Conservation (phyloP, 768 basidiomycete genomes). For the Lactifluus piperatus region DNA sequence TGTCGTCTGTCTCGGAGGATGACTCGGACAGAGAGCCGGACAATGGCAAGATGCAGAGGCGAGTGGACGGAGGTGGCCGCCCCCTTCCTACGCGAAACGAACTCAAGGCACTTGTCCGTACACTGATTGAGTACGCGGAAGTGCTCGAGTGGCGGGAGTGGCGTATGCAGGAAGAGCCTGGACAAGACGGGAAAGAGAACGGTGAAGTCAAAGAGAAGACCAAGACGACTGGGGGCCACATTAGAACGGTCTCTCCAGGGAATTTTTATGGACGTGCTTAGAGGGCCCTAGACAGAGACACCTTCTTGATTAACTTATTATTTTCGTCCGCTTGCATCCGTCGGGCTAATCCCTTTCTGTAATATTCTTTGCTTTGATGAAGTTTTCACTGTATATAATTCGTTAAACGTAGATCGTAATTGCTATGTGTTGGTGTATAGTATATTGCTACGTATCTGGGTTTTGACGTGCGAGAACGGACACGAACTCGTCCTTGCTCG, state of each 20-base stretch:
- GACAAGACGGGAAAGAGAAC: constrained; percentile 1
- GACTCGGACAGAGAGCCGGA: constrained; percentile 20
- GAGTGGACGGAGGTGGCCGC: constrained; percentile 9
- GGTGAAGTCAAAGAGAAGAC: constrained; percentile 4
- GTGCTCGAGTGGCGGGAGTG: constrained; percentile 50
- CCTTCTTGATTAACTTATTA: background rate
- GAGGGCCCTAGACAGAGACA: background rate
- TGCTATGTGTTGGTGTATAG: background rate
- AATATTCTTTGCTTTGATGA: background rate
- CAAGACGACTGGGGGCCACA: background rate
- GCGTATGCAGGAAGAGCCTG: constrained; percentile 26
- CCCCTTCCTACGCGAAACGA: constrained; percentile 27
- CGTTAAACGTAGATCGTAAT: background rate
- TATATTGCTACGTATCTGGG: background rate
- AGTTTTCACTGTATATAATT: constrained; percentile 9
- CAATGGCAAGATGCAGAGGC: constrained; percentile 7
- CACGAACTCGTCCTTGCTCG: constrained; percentile 42
- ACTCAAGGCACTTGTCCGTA: constrained; percentile 39
- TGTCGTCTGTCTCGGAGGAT: constrained; percentile 17
- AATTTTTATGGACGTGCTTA: constrained; percentile 7
- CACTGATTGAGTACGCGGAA: constrained; percentile 50
- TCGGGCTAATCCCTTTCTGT: constrained; percentile 1
- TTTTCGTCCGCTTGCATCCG: background rate
- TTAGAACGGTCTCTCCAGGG: constrained; percentile 2
- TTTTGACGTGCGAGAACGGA: constrained; percentile 33